phyloP scores from a whole-genome alignment of 2,329 filamentous ascomycete genomes.

The Botryotinia convoluta region DNA sequence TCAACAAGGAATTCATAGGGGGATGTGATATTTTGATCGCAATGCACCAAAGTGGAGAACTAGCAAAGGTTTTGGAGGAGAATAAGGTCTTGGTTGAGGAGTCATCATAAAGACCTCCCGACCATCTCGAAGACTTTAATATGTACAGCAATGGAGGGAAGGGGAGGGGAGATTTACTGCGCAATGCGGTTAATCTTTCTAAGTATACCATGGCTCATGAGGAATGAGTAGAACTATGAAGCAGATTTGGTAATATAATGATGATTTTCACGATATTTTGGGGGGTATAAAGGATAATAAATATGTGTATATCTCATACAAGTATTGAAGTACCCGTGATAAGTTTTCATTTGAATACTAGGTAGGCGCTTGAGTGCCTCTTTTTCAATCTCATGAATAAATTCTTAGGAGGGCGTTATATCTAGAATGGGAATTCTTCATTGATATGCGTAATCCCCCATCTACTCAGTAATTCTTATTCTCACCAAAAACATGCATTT shows the following conservation, averaged over 20 bases:
- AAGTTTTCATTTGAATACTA: neutral
- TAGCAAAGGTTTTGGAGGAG: constrained; percentile 88
- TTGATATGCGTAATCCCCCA: neutral
- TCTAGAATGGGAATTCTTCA: neutral
- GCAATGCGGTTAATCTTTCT: neutral
- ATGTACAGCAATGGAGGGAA: constrained; percentile 5
- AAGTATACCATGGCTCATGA: neutral
- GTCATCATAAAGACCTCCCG: neutral
- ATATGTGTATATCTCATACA: neutral
- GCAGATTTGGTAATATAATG: neutral
- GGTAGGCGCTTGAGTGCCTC: neutral
- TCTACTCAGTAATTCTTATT: neutral
- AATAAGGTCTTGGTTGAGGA: constrained; percentile 70
- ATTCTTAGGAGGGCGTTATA: neutral
- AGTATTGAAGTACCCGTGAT: neutral
- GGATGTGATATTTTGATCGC: constrained; percentile 96
- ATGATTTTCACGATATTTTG: neutral
- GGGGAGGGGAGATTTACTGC: neutral
- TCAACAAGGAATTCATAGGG: constrained; percentile 93
- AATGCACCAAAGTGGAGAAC: constrained; percentile 94
- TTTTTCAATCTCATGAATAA: neutral
- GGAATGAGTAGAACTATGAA: neutral
- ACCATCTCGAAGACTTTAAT: neutral
- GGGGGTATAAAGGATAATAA: constrained; percentile 1
- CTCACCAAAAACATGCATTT: neutral